Base-by-base conservation (phyloP, 2,329 filamentous ascomycete species). In the Ciborinia camelliae region DNA sequence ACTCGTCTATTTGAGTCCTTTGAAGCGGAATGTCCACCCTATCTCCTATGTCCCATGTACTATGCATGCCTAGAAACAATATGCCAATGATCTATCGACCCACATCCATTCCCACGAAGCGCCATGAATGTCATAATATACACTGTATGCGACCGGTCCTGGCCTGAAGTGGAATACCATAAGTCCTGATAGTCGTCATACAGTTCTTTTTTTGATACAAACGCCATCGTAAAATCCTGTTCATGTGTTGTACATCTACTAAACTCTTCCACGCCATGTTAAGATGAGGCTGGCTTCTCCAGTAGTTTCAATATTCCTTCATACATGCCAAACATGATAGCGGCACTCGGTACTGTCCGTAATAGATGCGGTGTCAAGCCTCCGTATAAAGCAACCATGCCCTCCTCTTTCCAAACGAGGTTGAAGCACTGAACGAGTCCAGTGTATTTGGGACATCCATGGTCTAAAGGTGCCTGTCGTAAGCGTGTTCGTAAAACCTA, bases 261-360 rank as follows among this genome's bases (percentile, higher is more conserved):
- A 18, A 15, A 20, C 15, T 37, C 12, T 18, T 23, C 28, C 45
- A 14, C 35, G 9, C 12, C 45, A 10, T 50, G n/a, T 60, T 65
- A 74, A 53, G 70, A 61, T 62, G 73, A 70, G 39, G 73, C 72
- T 53, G 72, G 71, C 43, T 48, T 47, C 35, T 59, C 41, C 28
- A 77, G 67, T 41, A 77, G 45, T 55, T 73, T 75, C 66, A 77
- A 67, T 45, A 77, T 74, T 23, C 74, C 72, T 65, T 77, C 76
- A 63, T 77, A 97, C 81, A 95, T 95, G 77, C 92, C 92, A 76
- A 97, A 97, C 90, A 96, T 97, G 76, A 98, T 96, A 70, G 91
- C 92, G 9, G 94, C 92, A 71, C 90, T 95, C 1, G 94, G 94
- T 7, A 97, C 93, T 8, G 93, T 93, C 67, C 93, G 85, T 77